Conservation (phyloP, 2,329 filamentous ascomycete species). For the Colletotrichum sp. region DNA sequence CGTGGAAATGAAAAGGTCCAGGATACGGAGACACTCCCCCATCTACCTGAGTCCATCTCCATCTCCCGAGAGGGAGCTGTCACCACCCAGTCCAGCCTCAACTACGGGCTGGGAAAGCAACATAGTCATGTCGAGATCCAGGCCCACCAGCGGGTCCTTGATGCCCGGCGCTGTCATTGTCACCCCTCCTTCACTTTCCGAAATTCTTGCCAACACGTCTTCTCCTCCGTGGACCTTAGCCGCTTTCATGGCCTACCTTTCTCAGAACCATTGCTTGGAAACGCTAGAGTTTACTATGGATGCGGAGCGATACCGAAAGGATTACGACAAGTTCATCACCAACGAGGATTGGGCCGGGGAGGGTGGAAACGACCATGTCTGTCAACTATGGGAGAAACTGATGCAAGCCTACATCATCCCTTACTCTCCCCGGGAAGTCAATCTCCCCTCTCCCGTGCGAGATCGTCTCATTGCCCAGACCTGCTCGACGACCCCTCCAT, state of each 20-base stretch:
- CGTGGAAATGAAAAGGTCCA: conserved; percentile 50
- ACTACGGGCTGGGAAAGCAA: conserved; percentile 48
- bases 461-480: conserved; percentile 76
- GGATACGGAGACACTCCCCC: conserved; percentile 49
- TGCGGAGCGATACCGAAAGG: conserved; percentile 79
- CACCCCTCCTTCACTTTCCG: conserved; percentile 73
- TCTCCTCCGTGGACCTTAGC: conserved; percentile 88
- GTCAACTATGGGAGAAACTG: conserved; percentile 84
- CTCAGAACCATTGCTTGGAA: conserved; percentile 95
- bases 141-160: conserved; percentile 54
- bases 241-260: conserved; percentile 95
- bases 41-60: conserved; percentile 46
- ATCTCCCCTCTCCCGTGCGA: conserved; percentile 84
- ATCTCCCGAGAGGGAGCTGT: conserved; percentile 42
- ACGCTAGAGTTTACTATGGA: conserved; percentile 97
- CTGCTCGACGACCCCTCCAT: conserved; percentile 64
- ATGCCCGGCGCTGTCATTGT: conserved; percentile 45
- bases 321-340: conserved; percentile 50
- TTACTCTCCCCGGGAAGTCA: conserved; percentile 86
- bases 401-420: conserved; percentile 90
- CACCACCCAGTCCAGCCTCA: conserved; percentile 46
- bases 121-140: conserved; percentile 51
- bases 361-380: conserved; percentile 66
- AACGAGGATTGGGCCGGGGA: conserved; percentile 47
- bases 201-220: conserved; percentile 87